These are phyloP conservation scores for Onygenales sp. DNA, from an alignment of 2,329 filamentous ascomycete species.

Conservation along the genomic window DNA sequence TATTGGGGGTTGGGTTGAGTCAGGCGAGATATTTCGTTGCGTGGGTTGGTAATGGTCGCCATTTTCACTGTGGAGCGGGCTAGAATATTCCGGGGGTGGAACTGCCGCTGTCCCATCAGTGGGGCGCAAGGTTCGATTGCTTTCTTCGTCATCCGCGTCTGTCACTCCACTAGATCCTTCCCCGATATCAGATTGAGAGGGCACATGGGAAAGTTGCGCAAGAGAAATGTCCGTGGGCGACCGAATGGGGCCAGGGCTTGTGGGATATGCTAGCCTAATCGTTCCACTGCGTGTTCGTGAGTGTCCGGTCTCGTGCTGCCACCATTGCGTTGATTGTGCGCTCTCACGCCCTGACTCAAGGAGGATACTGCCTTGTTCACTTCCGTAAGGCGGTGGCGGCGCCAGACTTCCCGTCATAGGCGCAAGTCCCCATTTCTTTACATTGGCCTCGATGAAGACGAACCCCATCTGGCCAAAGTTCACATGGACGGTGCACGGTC, in stretches of 20 bases:
- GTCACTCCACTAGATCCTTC: constrained; percentile 55
- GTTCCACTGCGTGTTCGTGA: constrained; percentile 68
- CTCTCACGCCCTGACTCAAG: constrained; percentile 67
- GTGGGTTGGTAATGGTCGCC: not conserved
- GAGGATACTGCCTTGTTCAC: constrained; percentile 91
- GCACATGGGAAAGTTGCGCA: constrained; percentile 67
- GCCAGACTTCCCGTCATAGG: constrained; percentile 93
- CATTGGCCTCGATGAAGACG: constrained; percentile 97
- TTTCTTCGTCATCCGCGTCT: constrained; percentile 11
- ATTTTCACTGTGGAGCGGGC: constrained; percentile 27
- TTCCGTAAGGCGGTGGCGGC: constrained; percentile 91
- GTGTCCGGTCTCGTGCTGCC: constrained; percentile 48
- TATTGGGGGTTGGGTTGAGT: constrained; percentile 56
- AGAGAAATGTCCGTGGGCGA: constrained; percentile 95
- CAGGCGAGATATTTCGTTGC: not conserved
- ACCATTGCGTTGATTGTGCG: constrained; percentile 13
- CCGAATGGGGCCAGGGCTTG: constrained; percentile 78
- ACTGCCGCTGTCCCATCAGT: constrained; percentile 31
- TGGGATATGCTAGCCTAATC: constrained; percentile 61
- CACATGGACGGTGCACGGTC: constrained; percentile 84
- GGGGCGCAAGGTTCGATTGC: constrained; percentile 10
- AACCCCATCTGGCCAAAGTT: constrained; percentile 98
- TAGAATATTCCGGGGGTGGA: constrained; percentile 63
- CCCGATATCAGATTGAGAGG: constrained; percentile 56
- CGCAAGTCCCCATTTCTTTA: constrained; percentile 98